These are phyloP conservation scores for Thraustotheca clavata DNA, from an alignment of 352 stramenopile species.

Conservation along the genomic window DNA sequence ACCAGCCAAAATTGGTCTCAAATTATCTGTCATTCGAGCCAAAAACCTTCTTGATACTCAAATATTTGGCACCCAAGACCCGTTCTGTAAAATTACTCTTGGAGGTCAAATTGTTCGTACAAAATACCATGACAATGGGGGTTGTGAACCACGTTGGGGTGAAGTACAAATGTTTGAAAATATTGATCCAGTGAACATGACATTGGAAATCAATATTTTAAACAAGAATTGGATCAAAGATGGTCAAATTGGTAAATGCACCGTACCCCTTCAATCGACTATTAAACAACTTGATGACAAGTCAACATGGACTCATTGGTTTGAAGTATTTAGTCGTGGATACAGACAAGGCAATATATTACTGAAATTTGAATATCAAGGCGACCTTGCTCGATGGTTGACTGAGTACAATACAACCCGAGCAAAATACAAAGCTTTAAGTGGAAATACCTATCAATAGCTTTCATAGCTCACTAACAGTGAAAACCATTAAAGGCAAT, in stretches of 20 bases:
- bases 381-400: neutral
- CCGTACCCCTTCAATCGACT: neutral
- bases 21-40: neutral
- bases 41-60: neutral
- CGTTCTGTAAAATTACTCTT: neutral
- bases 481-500: no score
- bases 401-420: no score
- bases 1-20: neutral
- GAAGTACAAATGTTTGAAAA: neutral
- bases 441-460: no score
- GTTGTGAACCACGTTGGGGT: neutral
- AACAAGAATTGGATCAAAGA: neutral
- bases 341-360: neutral
- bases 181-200: neutral
- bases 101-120: neutral
- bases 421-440: no score
- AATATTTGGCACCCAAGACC: neutral
- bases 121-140: neutral
- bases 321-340: neutral
- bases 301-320: neutral
- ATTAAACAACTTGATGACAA: neutral
- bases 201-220: neutral
- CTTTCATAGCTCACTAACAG: no score
- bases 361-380: neutral
- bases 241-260: neutral